A percentile compares a stretch with the other conserved stretches of the same genome.
phyloP scores from a whole-genome alignment of 352 stramenopile species.

The Pilasporangium apinafurcum region DNA sequence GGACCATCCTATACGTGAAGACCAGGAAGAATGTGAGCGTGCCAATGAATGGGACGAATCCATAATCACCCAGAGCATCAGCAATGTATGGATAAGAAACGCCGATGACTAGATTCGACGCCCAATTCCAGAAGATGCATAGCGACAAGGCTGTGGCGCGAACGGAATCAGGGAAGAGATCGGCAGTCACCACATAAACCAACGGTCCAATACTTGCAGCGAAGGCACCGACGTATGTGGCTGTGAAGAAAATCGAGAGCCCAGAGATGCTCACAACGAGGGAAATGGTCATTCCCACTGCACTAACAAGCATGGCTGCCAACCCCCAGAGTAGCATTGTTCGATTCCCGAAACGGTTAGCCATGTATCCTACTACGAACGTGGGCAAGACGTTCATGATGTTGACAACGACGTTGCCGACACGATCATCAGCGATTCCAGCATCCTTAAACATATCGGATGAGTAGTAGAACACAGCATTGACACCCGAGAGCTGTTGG shows the following conservation, averaged over 20 bases:
- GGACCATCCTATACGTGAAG: conserved; percentile 39
- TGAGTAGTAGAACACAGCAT: conserved; percentile 71
- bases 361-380: conserved; percentile 26
- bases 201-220: conserved; percentile 44
- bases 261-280: conserved; percentile 12
- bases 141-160: conserved; percentile 34
- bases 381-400: conserved; percentile 50
- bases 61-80: conserved; percentile 25
- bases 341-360: conserved; percentile 36
- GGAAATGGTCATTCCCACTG: conserved; percentile 35
- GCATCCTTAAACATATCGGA: conserved; percentile 50
- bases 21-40: conserved; percentile 30
- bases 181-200: conserved; percentile 37
- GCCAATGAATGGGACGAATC: conserved; percentile 45
- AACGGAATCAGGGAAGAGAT: conserved; percentile 54
- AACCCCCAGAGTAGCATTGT: conserved; percentile 38
- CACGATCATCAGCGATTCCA: conserved; percentile 41
- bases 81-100: conserved; percentile 53
- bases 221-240: conserved; percentile 38
- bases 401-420: conserved; percentile 51
- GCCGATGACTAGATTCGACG: conserved; percentile 47
- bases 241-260: conserved; percentile 44
- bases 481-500: conserved; percentile 61
- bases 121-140: conserved; percentile 45
- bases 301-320: conserved; percentile 37